Conservation (phyloP, 306 rosid species). For the Lupinus albus region DNA sequence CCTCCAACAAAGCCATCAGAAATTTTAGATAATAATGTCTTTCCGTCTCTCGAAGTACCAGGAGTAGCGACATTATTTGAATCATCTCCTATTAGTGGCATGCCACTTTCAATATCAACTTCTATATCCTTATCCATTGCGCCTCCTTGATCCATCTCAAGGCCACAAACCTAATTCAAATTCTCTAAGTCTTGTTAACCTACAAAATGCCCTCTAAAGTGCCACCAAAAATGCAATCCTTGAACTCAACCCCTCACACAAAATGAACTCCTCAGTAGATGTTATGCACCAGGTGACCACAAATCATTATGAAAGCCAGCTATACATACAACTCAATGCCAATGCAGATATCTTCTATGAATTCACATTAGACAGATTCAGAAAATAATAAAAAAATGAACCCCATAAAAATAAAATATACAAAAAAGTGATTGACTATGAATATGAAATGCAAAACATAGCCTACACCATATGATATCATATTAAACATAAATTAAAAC, state of each 20-base stretch:
- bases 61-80: conserved; percentile 44
- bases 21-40: conserved; percentile 47
- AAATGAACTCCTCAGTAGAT: conserved; percentile 33
- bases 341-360: conserved; percentile 33
- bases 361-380: conserved; percentile 36
- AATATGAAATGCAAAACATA: neutral
- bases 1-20: conserved; percentile 51
- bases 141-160: conserved; percentile 53
- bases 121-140: conserved; percentile 45
- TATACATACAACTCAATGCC: conserved; percentile 34
- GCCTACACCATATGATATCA: conserved; percentile 8
- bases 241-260: conserved; percentile 46
- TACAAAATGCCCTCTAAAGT: conserved; percentile 34
- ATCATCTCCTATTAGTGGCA: conserved; percentile 54
- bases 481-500: conserved; percentile 25
- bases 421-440: neutral
- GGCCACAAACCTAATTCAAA: conserved; percentile 38
- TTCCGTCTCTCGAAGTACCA: conserved; percentile 46
- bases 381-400: neutral
- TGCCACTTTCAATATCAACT: conserved; percentile 74
- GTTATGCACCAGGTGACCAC: conserved; percentile 26
- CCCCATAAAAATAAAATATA: conserved; percentile 29
- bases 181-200: conserved; percentile 16
- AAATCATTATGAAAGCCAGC: conserved; percentile 43
- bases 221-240: conserved; percentile 23